Base-by-base conservation (phyloP, 2,329 filamentous ascomycete species). In the Onygenales sp. region DNA sequence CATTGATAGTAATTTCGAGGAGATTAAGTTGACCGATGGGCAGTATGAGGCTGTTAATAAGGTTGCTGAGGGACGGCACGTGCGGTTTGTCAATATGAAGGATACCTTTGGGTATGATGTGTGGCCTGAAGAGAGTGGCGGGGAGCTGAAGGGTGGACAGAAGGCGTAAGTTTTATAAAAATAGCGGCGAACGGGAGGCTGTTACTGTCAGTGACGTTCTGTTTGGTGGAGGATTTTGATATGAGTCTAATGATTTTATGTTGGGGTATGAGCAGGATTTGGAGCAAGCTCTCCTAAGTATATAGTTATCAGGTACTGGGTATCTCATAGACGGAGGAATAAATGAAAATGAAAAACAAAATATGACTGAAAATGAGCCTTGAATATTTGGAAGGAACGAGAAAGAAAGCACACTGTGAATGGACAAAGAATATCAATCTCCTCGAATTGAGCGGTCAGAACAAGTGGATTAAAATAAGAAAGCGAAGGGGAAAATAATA, bases 1-100 rank as follows among this genome's bases (percentile, higher is more conserved):
- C 43, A 87, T 87, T 61, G 77, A 80, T 66, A 85, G 81, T 72
- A 88, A 89, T 71, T 80, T 83, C 63, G 74, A 82, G 64, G 77
- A 79, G 57, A 82, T 83, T 33, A 70, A 79, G 63, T 72, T 88
- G 54, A 70, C 72, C 44, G 74, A 78, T 40, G 74, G 77, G 52
- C 79, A 85, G 59, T 78, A 84, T 61, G 72, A 76, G 56, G 81
- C 77, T 11, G 76, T 86, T 52, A 78, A 85, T 69, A 64, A 74
- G 56, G 84, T 88, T 6, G 83, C 84, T 1, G 76, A 80, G 65
- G 81, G 82, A 37, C 77, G 85, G 50, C 82, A 86, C 67, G 80
- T 78, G 31, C 80, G 86, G 39, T 88, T 89, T 63, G 85, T 89
- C 55, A 88, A 89, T 73, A 88, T 88, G 85, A 88, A 87, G 77